phyloP scores from a whole-genome alignment of 306 rosid genomes.

The Vachellia collinsii region DNA sequence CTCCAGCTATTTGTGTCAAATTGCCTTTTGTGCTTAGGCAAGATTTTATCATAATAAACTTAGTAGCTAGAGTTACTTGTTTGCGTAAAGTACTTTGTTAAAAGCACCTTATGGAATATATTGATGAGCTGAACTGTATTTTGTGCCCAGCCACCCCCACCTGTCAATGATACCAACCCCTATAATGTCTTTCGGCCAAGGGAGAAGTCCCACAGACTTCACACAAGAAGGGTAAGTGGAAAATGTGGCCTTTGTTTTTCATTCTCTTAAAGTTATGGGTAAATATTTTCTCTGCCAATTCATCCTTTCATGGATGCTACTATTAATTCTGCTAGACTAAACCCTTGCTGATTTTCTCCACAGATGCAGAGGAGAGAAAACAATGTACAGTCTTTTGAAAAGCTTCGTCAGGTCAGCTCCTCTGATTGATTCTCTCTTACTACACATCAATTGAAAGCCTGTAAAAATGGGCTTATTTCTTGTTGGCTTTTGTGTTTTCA shows the following conservation, averaged over 20 bases:
- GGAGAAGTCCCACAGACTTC: slow-evolving; percentile 98
- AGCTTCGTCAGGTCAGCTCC: slow-evolving; percentile 81
- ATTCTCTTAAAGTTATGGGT: slow-evolving; percentile 27
- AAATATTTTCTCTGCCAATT: neutral
- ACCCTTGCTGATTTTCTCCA: slow-evolving; percentile 26
- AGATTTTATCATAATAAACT: neutral
- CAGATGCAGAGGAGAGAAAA: slow-evolving; percentile 91
- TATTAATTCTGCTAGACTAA: neutral
- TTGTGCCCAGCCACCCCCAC: slow-evolving; percentile 90
- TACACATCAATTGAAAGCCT: neutral
- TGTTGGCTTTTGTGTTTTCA: neutral
- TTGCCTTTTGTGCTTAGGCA: neutral
- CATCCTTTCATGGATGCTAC: neutral
- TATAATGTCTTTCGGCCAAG: slow-evolving; percentile 98
- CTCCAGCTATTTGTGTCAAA: neutral
- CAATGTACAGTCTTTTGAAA: slow-evolving; percentile 88
- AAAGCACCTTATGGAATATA: slow-evolving; percentile 7
- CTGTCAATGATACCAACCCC: slow-evolving; percentile 96
- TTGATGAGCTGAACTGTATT: slow-evolving; percentile 44
- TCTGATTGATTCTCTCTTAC: slow-evolving; percentile 27
- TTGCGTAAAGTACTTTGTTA: neutral
- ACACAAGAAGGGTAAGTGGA: slow-evolving; percentile 87
- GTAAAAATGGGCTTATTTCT: neutral
- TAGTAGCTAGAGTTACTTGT: neutral
- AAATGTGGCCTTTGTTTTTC: slow-evolving; percentile 35